These are phyloP conservation scores for Lichtheimia ornata DNA, from an alignment of 371 early-diverging fungal genomes.

Conservation along the genomic window DNA sequence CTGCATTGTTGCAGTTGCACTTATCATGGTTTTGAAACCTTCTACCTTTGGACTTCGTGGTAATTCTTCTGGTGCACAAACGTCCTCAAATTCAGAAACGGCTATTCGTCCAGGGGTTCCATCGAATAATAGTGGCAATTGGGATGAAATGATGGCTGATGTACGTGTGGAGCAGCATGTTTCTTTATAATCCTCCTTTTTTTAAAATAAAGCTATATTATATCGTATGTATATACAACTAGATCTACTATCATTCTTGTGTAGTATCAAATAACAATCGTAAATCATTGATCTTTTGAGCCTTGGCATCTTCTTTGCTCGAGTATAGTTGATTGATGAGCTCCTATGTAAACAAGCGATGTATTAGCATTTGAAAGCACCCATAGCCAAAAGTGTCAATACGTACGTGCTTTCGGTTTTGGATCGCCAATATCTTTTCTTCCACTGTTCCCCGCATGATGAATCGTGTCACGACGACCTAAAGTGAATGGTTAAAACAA, in stretches of 20 bases:
- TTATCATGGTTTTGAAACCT: conserved; percentile 41
- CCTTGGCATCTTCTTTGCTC: conserved; percentile 47
- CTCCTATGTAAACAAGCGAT: conserved; percentile 17
- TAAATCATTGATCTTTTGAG: conserved; percentile 52
- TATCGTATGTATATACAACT: too few species aligned
- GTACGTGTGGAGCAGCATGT: background rate
- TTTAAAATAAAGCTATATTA: too few species aligned
- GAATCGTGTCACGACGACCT: conserved; percentile 63
- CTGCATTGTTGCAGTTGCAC: conserved; percentile 26
- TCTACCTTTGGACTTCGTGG: conserved; percentile 33
- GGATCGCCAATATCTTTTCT: conserved; percentile 66
- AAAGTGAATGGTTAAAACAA: background rate
- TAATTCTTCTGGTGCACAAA: conserved; percentile 28
- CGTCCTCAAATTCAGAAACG: conserved; percentile 25
- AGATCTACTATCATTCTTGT: background rate
- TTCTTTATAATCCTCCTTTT: too few species aligned
- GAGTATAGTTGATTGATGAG: conserved; percentile 55
- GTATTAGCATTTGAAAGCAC: background rate
- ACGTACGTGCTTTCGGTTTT: conserved; percentile 55
- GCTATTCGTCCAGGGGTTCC: conserved; percentile 47
- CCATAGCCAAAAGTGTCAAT: background rate
- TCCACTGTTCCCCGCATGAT: conserved; percentile 62
- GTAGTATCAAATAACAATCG: conserved; percentile 38
- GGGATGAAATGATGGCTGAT: conserved; percentile 37
- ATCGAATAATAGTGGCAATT: conserved; percentile 30